Evolutionary conservation across 2,329 filamentous ascomycete species (phyloP).

Genomic region (Phaeophleospora eucalypticola): DNA sequence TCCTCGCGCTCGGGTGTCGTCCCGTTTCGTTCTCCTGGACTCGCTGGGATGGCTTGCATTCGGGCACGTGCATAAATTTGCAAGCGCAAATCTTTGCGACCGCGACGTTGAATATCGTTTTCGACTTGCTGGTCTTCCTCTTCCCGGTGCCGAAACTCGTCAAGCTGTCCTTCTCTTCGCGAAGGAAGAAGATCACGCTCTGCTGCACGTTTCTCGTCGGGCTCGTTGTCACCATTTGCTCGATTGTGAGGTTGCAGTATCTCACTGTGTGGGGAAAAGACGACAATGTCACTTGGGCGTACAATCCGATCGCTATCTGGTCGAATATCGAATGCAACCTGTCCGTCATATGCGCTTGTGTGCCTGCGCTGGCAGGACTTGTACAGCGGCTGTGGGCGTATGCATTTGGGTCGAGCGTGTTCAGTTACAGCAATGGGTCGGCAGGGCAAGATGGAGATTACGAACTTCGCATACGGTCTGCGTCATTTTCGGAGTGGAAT

Average conservation of each 20-base stretch:
- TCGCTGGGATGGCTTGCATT: slow-evolving; percentile 12
- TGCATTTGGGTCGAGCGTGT: background rate
- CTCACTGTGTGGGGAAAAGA: slow-evolving; percentile 7
- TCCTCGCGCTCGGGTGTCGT: slow-evolving; percentile 15
- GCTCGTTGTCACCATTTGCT: slow-evolving; percentile 19
- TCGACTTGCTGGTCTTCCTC: slow-evolving; percentile 11
- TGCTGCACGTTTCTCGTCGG: slow-evolving; percentile 13
- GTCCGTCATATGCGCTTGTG: slow-evolving; percentile 19
- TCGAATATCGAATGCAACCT: slow-evolving; percentile 17
- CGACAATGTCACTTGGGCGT: slow-evolving; percentile 14
- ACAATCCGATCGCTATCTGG: slow-evolving; percentile 17
- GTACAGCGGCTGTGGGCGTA: slow-evolving; percentile 4
- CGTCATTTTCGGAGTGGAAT: background rate
- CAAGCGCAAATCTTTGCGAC: slow-evolving; percentile 8
- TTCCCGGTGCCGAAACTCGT: slow-evolving; percentile 13
- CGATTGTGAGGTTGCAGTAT: slow-evolving; percentile 12
- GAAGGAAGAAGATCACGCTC: slow-evolving; percentile 8
- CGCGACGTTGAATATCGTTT: slow-evolving; percentile 11
- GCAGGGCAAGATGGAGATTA: background rate
- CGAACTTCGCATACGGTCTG: background rate
- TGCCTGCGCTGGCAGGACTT: slow-evolving; percentile 16
- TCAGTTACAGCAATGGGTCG: background rate
- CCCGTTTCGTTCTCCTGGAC: slow-evolving; percentile 16
- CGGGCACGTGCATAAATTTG: slow-evolving; percentile 7
- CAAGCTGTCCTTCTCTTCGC: slow-evolving; percentile 4